A percentile compares a stretch with the other conserved stretches of the same genome.
Evolutionary conservation across 75 land plant genomes (phyloP).

Genomic region (Isoetes taiwanensis): DNA sequence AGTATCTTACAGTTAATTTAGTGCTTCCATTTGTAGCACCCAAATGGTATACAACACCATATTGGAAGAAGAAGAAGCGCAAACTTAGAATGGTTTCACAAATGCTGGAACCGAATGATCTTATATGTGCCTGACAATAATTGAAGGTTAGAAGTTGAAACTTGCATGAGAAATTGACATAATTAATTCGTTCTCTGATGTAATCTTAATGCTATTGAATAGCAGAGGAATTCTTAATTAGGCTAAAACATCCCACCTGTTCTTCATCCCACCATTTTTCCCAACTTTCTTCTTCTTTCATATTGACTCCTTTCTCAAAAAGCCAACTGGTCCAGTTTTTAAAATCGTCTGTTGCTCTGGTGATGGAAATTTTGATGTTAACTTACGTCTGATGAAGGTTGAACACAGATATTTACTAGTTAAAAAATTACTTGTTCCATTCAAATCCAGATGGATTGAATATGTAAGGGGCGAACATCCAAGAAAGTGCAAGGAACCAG

Average conservation of each 20-base stretch:
- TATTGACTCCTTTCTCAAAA: slow-evolving; percentile 72
- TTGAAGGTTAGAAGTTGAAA: not conserved
- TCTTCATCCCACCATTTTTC: slow-evolving; percentile 98
- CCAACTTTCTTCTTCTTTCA: slow-evolving; percentile 82
- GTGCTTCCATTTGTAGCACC: slow-evolving; percentile 28
- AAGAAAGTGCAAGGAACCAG: slow-evolving; percentile 89
- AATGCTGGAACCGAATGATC: slow-evolving; percentile 53
- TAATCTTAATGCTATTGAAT: not conserved
- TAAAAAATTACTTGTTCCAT: slow-evolving; percentile 71
- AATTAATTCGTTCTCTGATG: not conserved
- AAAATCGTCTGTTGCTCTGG: slow-evolving; percentile 77
- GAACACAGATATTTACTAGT: not conserved
- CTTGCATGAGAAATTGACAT: not conserved
- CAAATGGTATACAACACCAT: slow-evolving; percentile 80
- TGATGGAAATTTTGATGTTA: slow-evolving; percentile 1
- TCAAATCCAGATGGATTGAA: slow-evolving; percentile 99
- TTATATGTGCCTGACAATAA: slow-evolving; percentile 59
- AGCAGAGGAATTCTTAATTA: slow-evolving; percentile 1
- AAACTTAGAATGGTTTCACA: slow-evolving; percentile 67
- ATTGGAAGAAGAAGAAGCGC: slow-evolving; percentile 87
- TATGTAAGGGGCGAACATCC: slow-evolving; percentile 87
- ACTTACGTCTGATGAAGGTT: not conserved
- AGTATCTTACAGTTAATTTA: slow-evolving; percentile 33
- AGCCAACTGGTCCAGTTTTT: slow-evolving; percentile 96
- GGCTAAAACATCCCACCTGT: slow-evolving; percentile 30